These are phyloP conservation scores for Plicaturopsis crispa DNA, from an alignment of 768 basidiomycete species.

Conservation along the genomic window DNA sequence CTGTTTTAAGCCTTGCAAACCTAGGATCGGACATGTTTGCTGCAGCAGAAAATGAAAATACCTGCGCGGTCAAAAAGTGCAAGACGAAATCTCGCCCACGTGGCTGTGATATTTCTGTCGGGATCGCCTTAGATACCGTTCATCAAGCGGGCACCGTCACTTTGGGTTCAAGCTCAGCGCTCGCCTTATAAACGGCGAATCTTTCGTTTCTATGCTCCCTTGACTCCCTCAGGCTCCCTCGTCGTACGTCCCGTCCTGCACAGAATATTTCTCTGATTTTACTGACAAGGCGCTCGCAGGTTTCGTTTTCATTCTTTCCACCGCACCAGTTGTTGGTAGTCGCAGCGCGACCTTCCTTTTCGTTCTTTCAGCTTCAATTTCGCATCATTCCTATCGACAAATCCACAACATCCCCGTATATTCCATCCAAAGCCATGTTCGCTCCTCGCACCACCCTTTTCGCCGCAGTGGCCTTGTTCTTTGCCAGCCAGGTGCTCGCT, in stretches of 20 bases:
- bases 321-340: constrained; percentile 22
- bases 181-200: constrained; percentile 8
- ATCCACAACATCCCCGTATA: constrained; percentile 8
- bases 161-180: constrained; percentile 4
- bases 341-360: constrained; percentile 17
- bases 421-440: constrained; percentile 34
- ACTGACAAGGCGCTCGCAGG: neutral
- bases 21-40: constrained; percentile 69
- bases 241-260: neutral
- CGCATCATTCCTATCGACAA: constrained; percentile 8
- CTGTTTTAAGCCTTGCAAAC: constrained; percentile 79
- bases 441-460: constrained; percentile 28
- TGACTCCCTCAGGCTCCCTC: neutral
- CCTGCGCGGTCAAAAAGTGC: neutral
- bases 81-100: neutral
- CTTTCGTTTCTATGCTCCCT: constrained; percentile 1
- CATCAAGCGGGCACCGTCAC: constrained; percentile 2
- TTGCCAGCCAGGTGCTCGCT: constrained; percentile 34
- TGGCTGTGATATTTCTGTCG: neutral
- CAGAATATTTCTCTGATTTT: neutral
- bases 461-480: constrained; percentile 32
- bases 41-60: constrained; percentile 4
- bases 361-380: constrained; percentile 9
- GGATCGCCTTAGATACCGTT: constrained; percentile 5
- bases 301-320: constrained; percentile 17